Conservation (phyloP, 371 early-diverging fungal species). For the Actinomortierella wolfii region DNA sequence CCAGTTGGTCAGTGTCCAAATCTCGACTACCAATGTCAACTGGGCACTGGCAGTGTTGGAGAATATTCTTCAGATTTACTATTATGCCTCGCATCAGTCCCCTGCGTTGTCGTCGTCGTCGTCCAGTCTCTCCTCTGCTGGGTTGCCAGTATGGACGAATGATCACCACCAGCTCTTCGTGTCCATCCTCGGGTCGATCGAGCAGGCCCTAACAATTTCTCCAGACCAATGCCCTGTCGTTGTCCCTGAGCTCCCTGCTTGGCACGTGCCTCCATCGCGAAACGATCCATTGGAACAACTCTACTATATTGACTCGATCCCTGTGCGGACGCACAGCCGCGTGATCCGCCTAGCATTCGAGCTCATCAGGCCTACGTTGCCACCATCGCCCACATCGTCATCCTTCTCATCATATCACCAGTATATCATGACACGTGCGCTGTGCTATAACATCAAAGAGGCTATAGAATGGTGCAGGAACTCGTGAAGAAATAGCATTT, state of each 20-base stretch:
- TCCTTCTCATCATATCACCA: background rate
- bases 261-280: slow-evolving; percentile 15
- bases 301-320: slow-evolving; percentile 26
- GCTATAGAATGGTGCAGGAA: slow-evolving; percentile 16
- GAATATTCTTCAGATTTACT: slow-evolving; percentile 27
- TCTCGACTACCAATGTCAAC: slow-evolving; percentile 20
- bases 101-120: no score
- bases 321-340: slow-evolving; percentile 27
- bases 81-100: no score
- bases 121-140: no score
- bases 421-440: slow-evolving; percentile 26
- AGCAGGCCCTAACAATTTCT: slow-evolving; percentile 27
- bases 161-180: slow-evolving; percentile 8
- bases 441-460: slow-evolving; percentile 33
- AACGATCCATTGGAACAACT: slow-evolving; percentile 32
- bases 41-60: slow-evolving; percentile 31
- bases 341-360: slow-evolving; percentile 23
- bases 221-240: slow-evolving; percentile 28
- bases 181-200: slow-evolving; percentile 19
- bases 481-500: no score
- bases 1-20: slow-evolving; percentile 27
- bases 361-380: slow-evolving; percentile 5
- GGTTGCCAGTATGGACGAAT: no score
- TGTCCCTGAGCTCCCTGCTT: background rate
- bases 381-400: background rate